A percentile compares a stretch with the other conserved stretches of the same genome.
Conservation (phyloP, 2,329 filamentous ascomycete species). For the Blastomyces emzantsi region DNA sequence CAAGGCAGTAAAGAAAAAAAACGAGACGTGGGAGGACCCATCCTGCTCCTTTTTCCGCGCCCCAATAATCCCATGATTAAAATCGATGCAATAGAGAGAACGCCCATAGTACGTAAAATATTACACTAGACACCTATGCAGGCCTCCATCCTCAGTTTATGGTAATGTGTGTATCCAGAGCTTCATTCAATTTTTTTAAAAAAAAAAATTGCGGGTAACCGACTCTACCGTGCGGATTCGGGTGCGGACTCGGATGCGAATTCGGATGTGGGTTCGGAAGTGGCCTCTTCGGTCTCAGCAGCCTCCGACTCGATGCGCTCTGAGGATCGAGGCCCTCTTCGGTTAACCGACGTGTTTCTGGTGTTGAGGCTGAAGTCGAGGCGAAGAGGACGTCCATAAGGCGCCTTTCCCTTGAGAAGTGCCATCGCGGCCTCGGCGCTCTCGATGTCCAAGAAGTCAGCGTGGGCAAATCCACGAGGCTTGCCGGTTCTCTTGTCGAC, state of each 20-base stretch:
- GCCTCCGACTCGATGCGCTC: neutral
- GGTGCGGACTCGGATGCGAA: too few relatives aligned
- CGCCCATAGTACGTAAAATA: constrained; percentile 7
- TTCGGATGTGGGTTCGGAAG: neutral
- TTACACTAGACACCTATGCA: constrained; percentile 7
- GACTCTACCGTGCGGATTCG: neutral
- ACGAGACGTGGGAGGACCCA: neutral
- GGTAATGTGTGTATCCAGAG: neutral
- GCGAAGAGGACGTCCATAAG: constrained; percentile 59
- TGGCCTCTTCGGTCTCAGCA: neutral
- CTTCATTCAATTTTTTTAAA: neutral
- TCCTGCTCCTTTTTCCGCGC: neutral
- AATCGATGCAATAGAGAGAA: constrained; percentile 3
- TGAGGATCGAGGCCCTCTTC: neutral
- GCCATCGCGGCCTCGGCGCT: constrained; percentile 55
- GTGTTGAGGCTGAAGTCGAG: constrained; percentile 50
- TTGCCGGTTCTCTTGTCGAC: constrained; percentile 73
- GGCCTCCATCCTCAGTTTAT: neutral
- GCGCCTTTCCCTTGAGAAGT: constrained; percentile 45
- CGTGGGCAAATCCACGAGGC: constrained; percentile 75
- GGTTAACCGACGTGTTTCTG: neutral
- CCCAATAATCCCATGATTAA: constrained; percentile 2
- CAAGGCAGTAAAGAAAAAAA: neutral
- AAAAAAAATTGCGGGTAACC: neutral
- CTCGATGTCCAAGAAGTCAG: constrained; percentile 62